phyloP scores from a whole-genome alignment of 202 grass and related monocot species.

The Brachypodium distachyon region DNA sequence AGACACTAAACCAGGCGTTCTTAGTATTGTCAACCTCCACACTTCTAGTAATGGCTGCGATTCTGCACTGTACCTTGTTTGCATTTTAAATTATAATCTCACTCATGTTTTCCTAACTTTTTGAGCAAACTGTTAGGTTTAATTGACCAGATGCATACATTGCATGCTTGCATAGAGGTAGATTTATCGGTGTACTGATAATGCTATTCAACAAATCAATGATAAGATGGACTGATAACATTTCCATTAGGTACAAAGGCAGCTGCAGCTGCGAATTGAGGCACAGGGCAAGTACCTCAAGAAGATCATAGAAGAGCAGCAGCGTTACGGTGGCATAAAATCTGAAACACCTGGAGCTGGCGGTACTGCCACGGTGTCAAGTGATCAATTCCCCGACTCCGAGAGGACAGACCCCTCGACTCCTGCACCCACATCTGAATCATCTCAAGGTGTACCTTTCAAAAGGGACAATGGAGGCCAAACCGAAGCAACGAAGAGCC shows the following conservation, averaged over 20 bases:
- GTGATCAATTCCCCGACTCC: constrained; percentile 46
- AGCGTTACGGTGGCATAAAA: constrained; percentile 40
- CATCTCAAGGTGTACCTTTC: constrained; percentile 23
- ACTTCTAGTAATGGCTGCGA: background rate
- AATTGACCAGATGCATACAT: background rate
- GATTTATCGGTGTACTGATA: background rate
- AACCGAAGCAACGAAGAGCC: constrained; percentile 35
- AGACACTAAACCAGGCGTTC: background rate
- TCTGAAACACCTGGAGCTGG: constrained; percentile 34
- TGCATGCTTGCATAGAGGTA: background rate
- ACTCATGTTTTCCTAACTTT: background rate
- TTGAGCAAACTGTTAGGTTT: background rate
- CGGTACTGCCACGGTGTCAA: constrained; percentile 10
- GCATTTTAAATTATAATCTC: background rate
- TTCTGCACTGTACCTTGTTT: background rate
- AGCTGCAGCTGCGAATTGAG: constrained; percentile 92
- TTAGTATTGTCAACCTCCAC: background rate
- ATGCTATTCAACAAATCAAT: background rate
- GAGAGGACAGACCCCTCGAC: constrained; percentile 72
- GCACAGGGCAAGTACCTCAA: constrained; percentile 95
- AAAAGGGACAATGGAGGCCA: constrained; percentile 31
- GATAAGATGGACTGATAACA: background rate
- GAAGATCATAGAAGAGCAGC: constrained; percentile 99
- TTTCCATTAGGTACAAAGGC: constrained; percentile 77
- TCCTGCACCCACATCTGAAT: constrained; percentile 62